Base-by-base conservation (phyloP, 2,329 filamentous ascomycete genomes). In the Dothiorella sarmentorum region DNA sequence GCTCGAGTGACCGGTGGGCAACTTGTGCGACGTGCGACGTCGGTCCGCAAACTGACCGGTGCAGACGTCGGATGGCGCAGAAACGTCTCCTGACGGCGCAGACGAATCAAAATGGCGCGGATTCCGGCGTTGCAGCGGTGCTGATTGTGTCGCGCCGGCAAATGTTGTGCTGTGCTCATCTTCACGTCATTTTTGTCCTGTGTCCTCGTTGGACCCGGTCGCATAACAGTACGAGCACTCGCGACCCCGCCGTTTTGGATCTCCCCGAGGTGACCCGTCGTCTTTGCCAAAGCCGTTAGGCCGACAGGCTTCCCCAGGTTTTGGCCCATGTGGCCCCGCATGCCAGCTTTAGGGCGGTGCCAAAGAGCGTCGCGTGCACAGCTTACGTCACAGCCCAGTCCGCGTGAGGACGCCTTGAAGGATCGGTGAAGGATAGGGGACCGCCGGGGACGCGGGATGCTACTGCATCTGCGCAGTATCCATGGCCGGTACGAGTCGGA, bases 221-320 rank as follows among this genome's bases (percentile, higher is more conserved):
- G n/a, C n/a, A n/a, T n/a, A n/a, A n/a, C n/a, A n/a, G n/a, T n/a
- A 3, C 15, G 13, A 18, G 29, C 17, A 15, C 27, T 33, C n/a
- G 27, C 31, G 29, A 35, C 15, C 15, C 47, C 47, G 47, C 31
- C n/a, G 22, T 20, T 33, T 33, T 38, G 47, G n/a, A 52, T 52
- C 47, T 52, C 11, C 47, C 47, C 47, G 47, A 52, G 38, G 33
- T 52, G 47, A 52, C 33, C 47, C 31, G 47, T 52, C 47, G 47
- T 38, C 47, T 49, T 52, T 37, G 47, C 47, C 13, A 27, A 38
- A 37, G 47, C 47, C 47, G 47, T 52, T 52, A 52, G 47, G 47
- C 47, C 47, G 47, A 33, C 18, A 4, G 27, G 18, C 33, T 52
- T 37, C 47, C 47, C 47, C 47, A 52, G 47, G 20, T 52, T 52